Evolutionary conservation across 2,329 filamentous ascomycete genomes (phyloP).

Genomic region (Ceratocystis destructans): DNA sequence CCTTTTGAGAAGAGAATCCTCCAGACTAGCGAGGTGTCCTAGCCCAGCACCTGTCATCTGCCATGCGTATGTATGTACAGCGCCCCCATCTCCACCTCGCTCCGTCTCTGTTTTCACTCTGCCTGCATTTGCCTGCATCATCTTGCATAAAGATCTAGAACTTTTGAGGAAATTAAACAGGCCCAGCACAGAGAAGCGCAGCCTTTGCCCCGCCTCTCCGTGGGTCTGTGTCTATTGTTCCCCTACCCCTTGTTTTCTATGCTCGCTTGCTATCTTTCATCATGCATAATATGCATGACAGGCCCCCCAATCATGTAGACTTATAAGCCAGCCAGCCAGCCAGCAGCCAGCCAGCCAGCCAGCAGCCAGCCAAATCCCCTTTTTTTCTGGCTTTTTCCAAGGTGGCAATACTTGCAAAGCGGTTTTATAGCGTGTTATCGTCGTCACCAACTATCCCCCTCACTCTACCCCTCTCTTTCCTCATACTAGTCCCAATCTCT

Average conservation of each 20-base stretch:
- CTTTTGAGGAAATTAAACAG: background rate
- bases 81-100: background rate
- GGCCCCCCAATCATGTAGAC: background rate
- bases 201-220: background rate
- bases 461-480: background rate
- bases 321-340: too few relatives aligned
- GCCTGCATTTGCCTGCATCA: background rate
- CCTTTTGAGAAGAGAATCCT: background rate
- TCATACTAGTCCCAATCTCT: constrained; percentile 31
- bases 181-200: background rate
- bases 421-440: background rate
- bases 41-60: too few relatives aligned
- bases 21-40: background rate
- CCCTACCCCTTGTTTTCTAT: background rate
- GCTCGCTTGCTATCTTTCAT: background rate
- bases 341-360: too few relatives aligned
- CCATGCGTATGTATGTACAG: background rate
- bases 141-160: background rate
- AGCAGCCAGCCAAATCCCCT: too few relatives aligned
- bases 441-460: background rate
- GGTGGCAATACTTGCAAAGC: too few relatives aligned
- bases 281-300: constrained; percentile 4
- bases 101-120: background rate
- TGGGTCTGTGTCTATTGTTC: background rate
- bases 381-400: background rate